A percentile compares a stretch with the other conserved stretches of the same genome.
phyloP scores from a whole-genome alignment of 192 early-diverging fungal genomes.

The Dispira simplex region DNA sequence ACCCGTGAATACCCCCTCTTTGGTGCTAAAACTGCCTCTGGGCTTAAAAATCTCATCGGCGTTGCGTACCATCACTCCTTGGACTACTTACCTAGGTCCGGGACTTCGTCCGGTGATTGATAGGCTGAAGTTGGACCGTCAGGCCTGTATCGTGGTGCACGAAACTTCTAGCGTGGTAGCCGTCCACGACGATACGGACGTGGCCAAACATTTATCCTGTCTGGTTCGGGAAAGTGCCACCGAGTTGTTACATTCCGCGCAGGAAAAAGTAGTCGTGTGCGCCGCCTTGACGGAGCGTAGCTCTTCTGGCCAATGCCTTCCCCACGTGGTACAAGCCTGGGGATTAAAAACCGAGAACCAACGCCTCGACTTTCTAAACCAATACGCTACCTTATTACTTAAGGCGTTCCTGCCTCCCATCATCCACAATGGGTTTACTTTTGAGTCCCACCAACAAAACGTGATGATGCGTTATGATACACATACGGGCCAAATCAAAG shows the following conservation, averaged over 20 bases:
- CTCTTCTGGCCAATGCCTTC: conserved; percentile 16
- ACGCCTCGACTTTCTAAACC: conserved; percentile 25
- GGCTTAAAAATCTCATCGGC: conserved; percentile 46
- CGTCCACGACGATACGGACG: conserved; percentile 30
- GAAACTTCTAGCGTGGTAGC: conserved; percentile 36
- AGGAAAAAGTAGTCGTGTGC: conserved; percentile 33
- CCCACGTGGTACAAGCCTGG: conserved; percentile 29
- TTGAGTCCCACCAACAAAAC: conserved; percentile 51
- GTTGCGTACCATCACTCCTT: conserved; percentile 48
- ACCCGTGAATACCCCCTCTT: conserved; percentile 15
- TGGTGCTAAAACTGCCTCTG: conserved; percentile 37
- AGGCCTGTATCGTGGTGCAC: conserved; percentile 29
- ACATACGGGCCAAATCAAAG: conserved; percentile 27
- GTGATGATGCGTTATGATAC: conserved; percentile 34
- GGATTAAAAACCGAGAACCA: conserved; percentile 24
- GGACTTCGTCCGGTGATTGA: conserved; percentile 32
- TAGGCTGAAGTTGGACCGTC: conserved; percentile 20
- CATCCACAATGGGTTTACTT: conserved; percentile 42
- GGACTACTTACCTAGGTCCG: conserved; percentile 37
- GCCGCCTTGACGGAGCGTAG: conserved; percentile 31
- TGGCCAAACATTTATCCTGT: conserved; percentile 43
- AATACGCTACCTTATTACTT: conserved; percentile 29
- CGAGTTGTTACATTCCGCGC: conserved; percentile 17
- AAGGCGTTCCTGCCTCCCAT: conserved; percentile 42
- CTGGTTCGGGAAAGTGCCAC: conserved; percentile 36